Evolutionary conservation across 1,284 basidiomycete species (phyloP).

Genomic region (Schizopora paradoxa): DNA sequence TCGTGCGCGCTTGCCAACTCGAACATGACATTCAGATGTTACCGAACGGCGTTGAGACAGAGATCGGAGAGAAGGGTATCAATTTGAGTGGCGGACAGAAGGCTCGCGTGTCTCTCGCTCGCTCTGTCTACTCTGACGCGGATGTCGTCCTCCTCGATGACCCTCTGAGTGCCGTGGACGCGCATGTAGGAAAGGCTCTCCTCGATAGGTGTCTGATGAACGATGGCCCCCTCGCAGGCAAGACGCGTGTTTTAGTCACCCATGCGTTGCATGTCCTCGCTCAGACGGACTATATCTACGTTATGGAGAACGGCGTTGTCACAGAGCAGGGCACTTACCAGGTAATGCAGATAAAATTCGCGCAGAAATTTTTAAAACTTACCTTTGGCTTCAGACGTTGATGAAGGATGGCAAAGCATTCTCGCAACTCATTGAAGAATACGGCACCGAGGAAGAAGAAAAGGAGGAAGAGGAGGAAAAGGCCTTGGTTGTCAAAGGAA

Average conservation of each 20-base stretch:
- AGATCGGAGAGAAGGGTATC: constrained; percentile 84
- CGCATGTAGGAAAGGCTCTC: constrained; percentile 58
- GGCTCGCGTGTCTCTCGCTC: constrained; percentile 76
- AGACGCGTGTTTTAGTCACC: constrained; percentile 71
- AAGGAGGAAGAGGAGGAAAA: constrained; percentile 25
- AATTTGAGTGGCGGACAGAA: constrained; percentile 63
- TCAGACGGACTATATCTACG: constrained; percentile 63
- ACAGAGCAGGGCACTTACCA: constrained; percentile 60
- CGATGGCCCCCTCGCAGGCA: constrained; percentile 50
- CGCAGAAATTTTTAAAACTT: not conserved
- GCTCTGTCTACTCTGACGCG: constrained; percentile 73
- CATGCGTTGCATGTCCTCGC: constrained; percentile 72
- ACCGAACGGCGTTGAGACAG: constrained; percentile 62
- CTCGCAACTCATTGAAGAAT: constrained; percentile 56
- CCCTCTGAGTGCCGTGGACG: constrained; percentile 70
- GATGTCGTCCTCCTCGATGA: constrained; percentile 73
- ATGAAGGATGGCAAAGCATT: constrained; percentile 49
- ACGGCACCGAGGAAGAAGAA: constrained; percentile 40
- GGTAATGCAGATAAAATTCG: constrained; percentile 29
- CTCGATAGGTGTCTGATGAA: constrained; percentile 55
- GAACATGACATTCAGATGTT: constrained; percentile 63
- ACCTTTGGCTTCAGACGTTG: constrained; percentile 39
- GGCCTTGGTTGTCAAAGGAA: constrained; percentile 20
- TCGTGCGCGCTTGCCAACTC: constrained; percentile 57
- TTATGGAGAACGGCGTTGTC: constrained; percentile 66